A percentile compares a stretch with the other conserved stretches of the same genome.
Conservation (phyloP, 768 basidiomycete species). For the Mycena chlorophos region DNA sequence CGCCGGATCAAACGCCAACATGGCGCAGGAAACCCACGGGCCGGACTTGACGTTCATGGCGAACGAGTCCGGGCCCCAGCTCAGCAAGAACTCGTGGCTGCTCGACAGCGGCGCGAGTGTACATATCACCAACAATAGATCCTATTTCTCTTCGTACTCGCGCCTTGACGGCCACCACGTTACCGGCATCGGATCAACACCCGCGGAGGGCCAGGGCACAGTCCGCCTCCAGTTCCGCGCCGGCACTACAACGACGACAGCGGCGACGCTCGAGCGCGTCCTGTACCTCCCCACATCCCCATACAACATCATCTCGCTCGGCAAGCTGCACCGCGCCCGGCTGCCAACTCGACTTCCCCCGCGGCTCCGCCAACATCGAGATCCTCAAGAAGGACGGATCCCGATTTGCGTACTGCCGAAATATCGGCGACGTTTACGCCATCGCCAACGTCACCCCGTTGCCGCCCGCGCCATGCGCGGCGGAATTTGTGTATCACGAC, state of each 20-base stretch:
- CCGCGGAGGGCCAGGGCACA: constrained; percentile 2
- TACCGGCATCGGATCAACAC: constrained; percentile 6
- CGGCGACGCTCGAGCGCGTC: constrained; percentile 5
- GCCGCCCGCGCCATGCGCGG: background rate
- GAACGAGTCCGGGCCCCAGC: background rate
- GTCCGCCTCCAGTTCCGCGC: background rate
- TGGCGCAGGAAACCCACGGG: constrained; percentile 1
- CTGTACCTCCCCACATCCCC: constrained; percentile 6
- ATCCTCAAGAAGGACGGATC: background rate
- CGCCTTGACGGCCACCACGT: constrained; percentile 2
- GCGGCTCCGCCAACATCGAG: constrained; percentile 1
- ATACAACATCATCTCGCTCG: constrained; percentile 11
- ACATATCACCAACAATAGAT: constrained; percentile 11
- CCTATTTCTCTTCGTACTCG: constrained; percentile 5
- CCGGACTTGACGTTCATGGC: constrained; percentile 5
- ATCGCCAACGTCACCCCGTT: constrained; percentile 3
- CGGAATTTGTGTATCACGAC: no score
- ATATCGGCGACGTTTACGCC: constrained; percentile 8
- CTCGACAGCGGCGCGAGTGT: constrained; percentile 10
- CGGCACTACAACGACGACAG: background rate
- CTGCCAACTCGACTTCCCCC: background rate
- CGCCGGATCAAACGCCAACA: constrained; percentile 4
- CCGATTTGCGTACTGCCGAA: constrained; percentile 1
- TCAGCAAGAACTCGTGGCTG: constrained; percentile 10
- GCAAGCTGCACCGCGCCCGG: constrained; percentile 9